Base-by-base conservation (phyloP, 2,329 filamentous ascomycete genomes). In the Lecanosticta acicola region DNA sequence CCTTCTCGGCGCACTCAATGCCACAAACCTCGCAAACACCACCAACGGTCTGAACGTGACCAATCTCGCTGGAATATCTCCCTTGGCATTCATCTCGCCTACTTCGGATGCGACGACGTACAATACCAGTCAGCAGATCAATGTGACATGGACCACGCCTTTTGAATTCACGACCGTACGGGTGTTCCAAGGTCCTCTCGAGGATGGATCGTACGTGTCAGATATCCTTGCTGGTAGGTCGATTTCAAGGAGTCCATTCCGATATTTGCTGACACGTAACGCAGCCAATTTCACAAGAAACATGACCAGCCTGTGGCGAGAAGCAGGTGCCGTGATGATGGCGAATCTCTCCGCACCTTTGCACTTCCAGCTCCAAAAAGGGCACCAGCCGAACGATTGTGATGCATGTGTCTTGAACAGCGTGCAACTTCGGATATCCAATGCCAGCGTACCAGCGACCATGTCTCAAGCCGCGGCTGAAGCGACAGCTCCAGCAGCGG, bases 301-400 rank as follows among this genome's bases (percentile, higher is more conserved):
- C 11, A 26, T 40, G 21, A 53, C 41, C 21, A 41, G 36, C 5
- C 20, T 53, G 7, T 36, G 32, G 16, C 53, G 50, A 48, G 36
- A 47, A 32, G 50, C 53, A n/a, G 41, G 26, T 19, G 33, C 41
- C 10, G 19, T 53, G 11, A 29, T 26, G 16, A 24, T 37, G 13
- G 20, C 34, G 26, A 21, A 40, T 14, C 40, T 49, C 18, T 33
- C 26, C 7, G 16, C 24, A 4, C 17, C 42, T 7, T 46, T 50
- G n/a, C 46, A 46, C 29, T 53, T 55, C 17, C 47, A 48, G 17
- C 43, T 55, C 21, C 50, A 53, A 19, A 55, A 55, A 33, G 43
- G 48, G 29, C 47, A 55, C 21, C 32, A 40, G 36, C 50, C 49
- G 10, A 49, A 49, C 33, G 41, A 46, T 14, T 53, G 50, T 36